phyloP scores from a whole-genome alignment of 169 alveolate genomes.

The Cyclospora cayetanensis region DNA sequence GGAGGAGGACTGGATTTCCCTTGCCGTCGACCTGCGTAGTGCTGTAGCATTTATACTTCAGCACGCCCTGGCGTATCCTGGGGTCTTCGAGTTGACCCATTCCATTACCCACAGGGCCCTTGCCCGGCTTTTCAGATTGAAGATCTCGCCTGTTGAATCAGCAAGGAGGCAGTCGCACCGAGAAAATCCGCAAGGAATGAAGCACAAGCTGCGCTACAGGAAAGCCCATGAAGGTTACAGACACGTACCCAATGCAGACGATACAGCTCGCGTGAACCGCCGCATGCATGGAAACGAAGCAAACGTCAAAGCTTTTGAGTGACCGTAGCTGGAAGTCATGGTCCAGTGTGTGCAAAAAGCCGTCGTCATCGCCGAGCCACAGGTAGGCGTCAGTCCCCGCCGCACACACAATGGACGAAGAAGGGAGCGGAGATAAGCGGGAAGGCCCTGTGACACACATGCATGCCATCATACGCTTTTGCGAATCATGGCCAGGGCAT shows the following conservation, averaged over 20 bases:
- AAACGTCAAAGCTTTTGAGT: slow-evolving; percentile 42
- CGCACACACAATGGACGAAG: slow-evolving; percentile 54
- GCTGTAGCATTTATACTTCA: slow-evolving; percentile 66
- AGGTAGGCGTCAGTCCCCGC: slow-evolving; percentile 56
- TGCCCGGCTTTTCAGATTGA: slow-evolving; percentile 16
- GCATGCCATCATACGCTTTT: background rate
- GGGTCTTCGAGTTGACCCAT: background rate
- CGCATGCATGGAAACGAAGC: slow-evolving; percentile 62
- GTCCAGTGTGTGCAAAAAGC: slow-evolving; percentile 33
- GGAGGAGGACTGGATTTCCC: slow-evolving; percentile 53
- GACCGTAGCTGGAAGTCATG: slow-evolving; percentile 24
- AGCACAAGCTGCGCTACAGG: background rate
- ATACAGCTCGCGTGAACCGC: slow-evolving; percentile 41
- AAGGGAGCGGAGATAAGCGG: slow-evolving; percentile 38
- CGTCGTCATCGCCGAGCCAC: slow-evolving; percentile 65
- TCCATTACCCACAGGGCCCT: background rate
- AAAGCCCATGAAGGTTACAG: background rate
- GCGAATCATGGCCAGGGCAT: background rate
- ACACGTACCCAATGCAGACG: slow-evolving; percentile 55
- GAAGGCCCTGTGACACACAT: background rate
- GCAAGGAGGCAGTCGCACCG: background rate
- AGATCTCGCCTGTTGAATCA: slow-evolving; percentile 4
- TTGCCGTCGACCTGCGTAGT: slow-evolving; percentile 43
- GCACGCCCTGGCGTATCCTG: slow-evolving; percentile 27
- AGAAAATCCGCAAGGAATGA: background rate